Conservation (phyloP, 495 filamentous ascomycete species). For the Tetracladium marchalianum region DNA sequence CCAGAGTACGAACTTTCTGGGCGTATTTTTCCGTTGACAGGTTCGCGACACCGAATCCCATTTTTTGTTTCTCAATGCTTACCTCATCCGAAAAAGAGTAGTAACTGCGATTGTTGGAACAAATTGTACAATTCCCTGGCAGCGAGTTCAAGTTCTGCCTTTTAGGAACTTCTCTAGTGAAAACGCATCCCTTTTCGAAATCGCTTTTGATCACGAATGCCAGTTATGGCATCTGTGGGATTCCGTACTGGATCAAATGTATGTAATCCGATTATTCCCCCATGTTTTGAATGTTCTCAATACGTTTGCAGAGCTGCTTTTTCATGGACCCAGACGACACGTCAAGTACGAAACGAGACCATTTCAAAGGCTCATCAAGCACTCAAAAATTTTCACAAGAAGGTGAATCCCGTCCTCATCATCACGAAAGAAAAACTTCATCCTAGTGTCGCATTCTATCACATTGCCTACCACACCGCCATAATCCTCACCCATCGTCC, state of each 20-base stretch:
- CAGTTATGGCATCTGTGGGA: background rate
- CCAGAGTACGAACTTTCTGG: conserved; percentile 5
- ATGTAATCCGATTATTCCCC: background rate
- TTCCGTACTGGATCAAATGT: background rate
- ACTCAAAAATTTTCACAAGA: background rate
- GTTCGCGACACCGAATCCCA: no score
- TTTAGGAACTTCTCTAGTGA: background rate
- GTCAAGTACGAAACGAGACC: no score
- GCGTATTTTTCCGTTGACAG: conserved; percentile 4
- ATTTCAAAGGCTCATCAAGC: background rate
- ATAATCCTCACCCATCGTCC: conserved; percentile 1
- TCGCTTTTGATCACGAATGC: background rate
- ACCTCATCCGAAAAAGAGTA: no score
- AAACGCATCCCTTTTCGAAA: background rate
- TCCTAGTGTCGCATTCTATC: background rate
- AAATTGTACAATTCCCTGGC: background rate
- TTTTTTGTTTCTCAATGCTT: no score
- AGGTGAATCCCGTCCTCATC: background rate
- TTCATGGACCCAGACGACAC: no score
- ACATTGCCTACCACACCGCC: conserved; percentile 1
- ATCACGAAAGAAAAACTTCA: background rate
- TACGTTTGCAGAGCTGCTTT: no score
- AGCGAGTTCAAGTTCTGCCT: background rate
- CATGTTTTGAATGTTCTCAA: no score
- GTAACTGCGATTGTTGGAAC: background rate